Conservation (phyloP, 176 grass and related monocot genomes). For the Phoenix dactylifera region DNA sequence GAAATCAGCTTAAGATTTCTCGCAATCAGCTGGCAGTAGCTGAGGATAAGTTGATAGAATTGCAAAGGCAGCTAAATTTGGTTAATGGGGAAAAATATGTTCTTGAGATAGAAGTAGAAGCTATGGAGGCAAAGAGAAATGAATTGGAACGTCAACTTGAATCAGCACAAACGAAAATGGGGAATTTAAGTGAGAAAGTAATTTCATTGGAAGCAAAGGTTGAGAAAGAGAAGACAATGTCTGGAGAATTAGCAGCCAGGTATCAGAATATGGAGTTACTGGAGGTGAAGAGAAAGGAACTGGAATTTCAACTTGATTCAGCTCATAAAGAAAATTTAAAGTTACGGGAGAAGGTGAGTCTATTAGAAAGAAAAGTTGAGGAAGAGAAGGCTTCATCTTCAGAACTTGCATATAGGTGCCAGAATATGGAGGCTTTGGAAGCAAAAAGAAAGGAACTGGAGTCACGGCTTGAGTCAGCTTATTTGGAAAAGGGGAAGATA, state of each 20-base stretch:
- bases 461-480: slow-evolving; percentile 31
- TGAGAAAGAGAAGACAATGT: slow-evolving; percentile 43
- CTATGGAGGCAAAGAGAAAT: slow-evolving; percentile 31
- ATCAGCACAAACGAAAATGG: slow-evolving; percentile 33
- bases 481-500: slow-evolving; percentile 24
- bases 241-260: slow-evolving; percentile 29
- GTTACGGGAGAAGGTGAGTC: slow-evolving; percentile 26
- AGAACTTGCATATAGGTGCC: slow-evolving; percentile 26
- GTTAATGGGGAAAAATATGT: slow-evolving; percentile 46
- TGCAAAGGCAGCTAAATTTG: slow-evolving; percentile 69
- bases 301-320: slow-evolving; percentile 33
- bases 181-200: slow-evolving; percentile 31
- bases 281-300: slow-evolving; percentile 36
- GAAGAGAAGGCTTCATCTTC: slow-evolving; percentile 37
- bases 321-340: slow-evolving; percentile 40
- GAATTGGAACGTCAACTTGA: slow-evolving; percentile 52
- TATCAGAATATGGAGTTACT: slow-evolving; percentile 44
- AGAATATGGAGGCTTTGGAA: slow-evolving; percentile 24
- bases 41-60: slow-evolving; percentile 41
- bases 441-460: slow-evolving; percentile 29
- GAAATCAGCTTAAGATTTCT: slow-evolving; percentile 34
- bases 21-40: slow-evolving; percentile 32
- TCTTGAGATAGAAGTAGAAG: slow-evolving; percentile 42
- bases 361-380: slow-evolving; percentile 39
- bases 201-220: slow-evolving; percentile 38